phyloP scores from a whole-genome alignment of 164 flowering plant species.

The Liquidambar formosana region DNA sequence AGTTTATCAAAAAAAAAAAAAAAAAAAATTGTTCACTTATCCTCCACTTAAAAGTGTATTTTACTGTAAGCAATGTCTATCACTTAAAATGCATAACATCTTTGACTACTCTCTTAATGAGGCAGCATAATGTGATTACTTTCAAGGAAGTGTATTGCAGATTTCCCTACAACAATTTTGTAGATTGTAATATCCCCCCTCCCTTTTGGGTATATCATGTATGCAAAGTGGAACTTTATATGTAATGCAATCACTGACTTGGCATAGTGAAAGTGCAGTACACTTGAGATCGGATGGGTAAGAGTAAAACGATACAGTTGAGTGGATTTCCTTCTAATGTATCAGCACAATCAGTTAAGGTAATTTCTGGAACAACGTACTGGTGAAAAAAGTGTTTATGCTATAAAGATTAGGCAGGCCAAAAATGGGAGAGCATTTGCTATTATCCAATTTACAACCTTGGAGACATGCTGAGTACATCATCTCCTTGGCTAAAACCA shows the following conservation, averaged over 20 bases:
- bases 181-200: too few relatives aligned
- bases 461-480: constrained; percentile 27
- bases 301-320: constrained; percentile 53
- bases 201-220: too few relatives aligned
- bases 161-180: too few relatives aligned
- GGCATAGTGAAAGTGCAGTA: constrained; percentile 1
- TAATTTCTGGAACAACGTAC: constrained; percentile 39
- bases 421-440: constrained; percentile 37
- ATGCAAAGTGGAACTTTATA: background rate
- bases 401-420: constrained; percentile 39
- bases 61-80: too few relatives aligned
- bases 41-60: too few relatives aligned
- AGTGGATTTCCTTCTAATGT: constrained; percentile 46
- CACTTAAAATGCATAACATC: too few relatives aligned
- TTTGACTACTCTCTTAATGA: too few relatives aligned
- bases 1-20: too few relatives aligned
- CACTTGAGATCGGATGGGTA: constrained; percentile 30
- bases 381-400: constrained; percentile 41
- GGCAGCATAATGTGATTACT: too few relatives aligned
- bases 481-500: constrained; percentile 17
- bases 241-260: background rate
- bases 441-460: constrained; percentile 47
- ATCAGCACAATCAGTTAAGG: constrained; percentile 31
- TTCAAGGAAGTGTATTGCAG: too few relatives aligned
- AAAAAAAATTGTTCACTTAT: too few relatives aligned